phyloP scores from a whole-genome alignment of 441 rosid genomes.

The Erodium moschatum region DNA sequence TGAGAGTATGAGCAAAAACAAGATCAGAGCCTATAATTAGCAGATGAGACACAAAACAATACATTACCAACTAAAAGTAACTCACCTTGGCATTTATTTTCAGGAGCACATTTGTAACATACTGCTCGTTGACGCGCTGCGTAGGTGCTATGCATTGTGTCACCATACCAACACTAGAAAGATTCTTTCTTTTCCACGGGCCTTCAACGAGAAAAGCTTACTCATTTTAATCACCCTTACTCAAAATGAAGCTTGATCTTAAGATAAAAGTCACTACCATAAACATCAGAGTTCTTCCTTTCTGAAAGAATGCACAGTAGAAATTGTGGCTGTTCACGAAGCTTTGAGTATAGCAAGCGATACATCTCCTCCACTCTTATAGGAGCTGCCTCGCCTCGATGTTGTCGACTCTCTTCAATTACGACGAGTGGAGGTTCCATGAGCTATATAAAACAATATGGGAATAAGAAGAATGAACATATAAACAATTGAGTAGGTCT shows the following conservation, averaged over 20 bases:
- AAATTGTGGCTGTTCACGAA: slow-evolving; percentile 57
- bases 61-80: neutral
- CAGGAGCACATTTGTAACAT: slow-evolving; percentile 52
- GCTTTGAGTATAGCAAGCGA: slow-evolving; percentile 47
- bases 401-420: slow-evolving; percentile 50
- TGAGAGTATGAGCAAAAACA: slow-evolving; percentile 15
- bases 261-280: slow-evolving; percentile 32
- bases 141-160: slow-evolving; percentile 65
- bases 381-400: slow-evolving; percentile 44
- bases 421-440: slow-evolving; percentile 43
- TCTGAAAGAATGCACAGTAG: slow-evolving; percentile 66
- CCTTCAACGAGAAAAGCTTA: neutral
- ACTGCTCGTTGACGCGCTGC: slow-evolving; percentile 55
- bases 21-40: neutral
- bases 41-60: neutral
- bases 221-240: neutral
- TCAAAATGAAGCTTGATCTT: neutral
- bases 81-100: slow-evolving; percentile 77
- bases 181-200: slow-evolving; percentile 65
- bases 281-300: slow-evolving; percentile 65
- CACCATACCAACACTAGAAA: slow-evolving; percentile 61
- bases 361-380: slow-evolving; percentile 70
- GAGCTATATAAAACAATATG: slow-evolving; percentile 22
- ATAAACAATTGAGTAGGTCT: neutral
- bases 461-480: neutral